Percentiles rank a stretch among this genome's conserved stretches.
These are phyloP conservation scores for Suillus plorans DNA, from an alignment of 768 basidiomycete genomes.

Conservation along the genomic window DNA sequence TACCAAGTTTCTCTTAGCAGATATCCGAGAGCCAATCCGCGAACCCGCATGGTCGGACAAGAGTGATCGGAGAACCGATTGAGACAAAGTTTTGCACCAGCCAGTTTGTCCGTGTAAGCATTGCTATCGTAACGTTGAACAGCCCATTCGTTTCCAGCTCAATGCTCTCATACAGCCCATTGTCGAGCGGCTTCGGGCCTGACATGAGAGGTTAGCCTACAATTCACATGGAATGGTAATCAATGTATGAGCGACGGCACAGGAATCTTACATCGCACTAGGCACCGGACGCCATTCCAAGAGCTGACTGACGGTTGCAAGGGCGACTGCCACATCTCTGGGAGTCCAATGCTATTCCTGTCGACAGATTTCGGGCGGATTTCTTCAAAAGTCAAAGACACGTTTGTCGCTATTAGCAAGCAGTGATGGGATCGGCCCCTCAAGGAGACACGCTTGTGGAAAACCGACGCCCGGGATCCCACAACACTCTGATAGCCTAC, in stretches of 20 bases:
- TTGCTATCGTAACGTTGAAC: neutral
- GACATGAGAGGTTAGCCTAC: conserved; percentile 13
- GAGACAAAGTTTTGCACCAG: neutral
- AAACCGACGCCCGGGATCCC: conserved; percentile 9
- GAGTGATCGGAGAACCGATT: neutral
- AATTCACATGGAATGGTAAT: conserved; percentile 14
- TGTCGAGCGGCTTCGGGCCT: neutral
- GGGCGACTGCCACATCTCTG: conserved; percentile 7
- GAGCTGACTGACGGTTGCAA: conserved; percentile 5
- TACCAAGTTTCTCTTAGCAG: neutral
- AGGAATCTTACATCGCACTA: neutral
- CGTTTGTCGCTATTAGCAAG: conserved; percentile 13
- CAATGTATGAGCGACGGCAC: neutral
- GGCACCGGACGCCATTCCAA: conserved; percentile 4
- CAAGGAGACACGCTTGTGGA: conserved; percentile 20
- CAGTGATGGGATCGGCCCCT: conserved; percentile 4
- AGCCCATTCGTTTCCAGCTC: neutral
- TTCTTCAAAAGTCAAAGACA: conserved; percentile 11
- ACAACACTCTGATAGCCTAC: conserved; percentile 1
- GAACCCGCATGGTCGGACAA: neutral
- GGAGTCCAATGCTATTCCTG: conserved; percentile 17
- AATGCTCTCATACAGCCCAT: conserved; percentile 1
- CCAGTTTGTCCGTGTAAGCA: neutral
- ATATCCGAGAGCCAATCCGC: neutral
- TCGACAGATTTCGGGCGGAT: conserved; percentile 1